These are phyloP conservation scores for Antitrichia curtipendula DNA, from an alignment of 225 moss, liverwort and hornwort genomes.

Conservation along the genomic window DNA sequence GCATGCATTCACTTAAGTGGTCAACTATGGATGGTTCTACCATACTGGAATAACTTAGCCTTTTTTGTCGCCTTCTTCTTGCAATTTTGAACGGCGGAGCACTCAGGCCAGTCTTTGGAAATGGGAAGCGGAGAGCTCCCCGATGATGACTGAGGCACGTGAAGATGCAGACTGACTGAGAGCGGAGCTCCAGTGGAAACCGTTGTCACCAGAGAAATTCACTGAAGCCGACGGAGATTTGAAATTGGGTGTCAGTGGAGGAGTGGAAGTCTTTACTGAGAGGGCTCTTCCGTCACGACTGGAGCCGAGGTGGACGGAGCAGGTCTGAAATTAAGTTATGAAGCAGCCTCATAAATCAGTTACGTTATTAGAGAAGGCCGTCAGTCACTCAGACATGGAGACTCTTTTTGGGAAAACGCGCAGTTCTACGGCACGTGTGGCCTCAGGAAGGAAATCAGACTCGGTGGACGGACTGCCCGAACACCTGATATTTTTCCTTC, in stretches of 20 bases:
- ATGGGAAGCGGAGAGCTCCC: background rate
- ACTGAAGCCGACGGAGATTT: no score
- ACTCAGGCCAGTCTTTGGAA: background rate
- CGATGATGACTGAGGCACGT: background rate
- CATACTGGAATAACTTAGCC: no score
- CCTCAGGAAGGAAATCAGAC: background rate
- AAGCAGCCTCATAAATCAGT: background rate
- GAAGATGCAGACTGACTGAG: background rate
- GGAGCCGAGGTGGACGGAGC: background rate
- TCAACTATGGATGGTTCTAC: no score
- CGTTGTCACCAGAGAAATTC: background rate
- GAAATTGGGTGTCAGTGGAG: no score
- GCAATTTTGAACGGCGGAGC: background rate
- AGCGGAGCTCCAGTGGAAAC: background rate
- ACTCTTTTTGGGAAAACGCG: background rate
- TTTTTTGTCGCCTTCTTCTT: no score
- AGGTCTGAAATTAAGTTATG: background rate
- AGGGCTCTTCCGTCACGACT: background rate
- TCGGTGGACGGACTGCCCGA: background rate
- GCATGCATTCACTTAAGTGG: no score
- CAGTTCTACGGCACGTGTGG: background rate
- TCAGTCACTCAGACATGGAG: background rate
- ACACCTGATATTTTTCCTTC: no score
- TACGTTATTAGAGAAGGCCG: background rate
- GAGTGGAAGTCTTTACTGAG: background rate